These are phyloP conservation scores for Tricholoma flavovirens DNA, from an alignment of 768 basidiomycete species.

Conservation along the genomic window DNA sequence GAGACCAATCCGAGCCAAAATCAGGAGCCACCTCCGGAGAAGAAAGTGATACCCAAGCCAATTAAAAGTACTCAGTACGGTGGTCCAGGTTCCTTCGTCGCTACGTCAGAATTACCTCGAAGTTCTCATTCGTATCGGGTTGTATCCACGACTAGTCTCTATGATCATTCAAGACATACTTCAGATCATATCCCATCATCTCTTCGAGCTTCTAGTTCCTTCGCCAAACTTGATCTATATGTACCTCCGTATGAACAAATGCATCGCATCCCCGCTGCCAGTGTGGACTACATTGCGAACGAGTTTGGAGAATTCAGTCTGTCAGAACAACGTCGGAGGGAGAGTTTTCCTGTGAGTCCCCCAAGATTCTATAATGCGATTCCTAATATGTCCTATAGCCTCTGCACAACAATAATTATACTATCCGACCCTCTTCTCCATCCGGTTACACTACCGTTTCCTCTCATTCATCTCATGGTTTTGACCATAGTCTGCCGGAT, in stretches of 20 bases:
- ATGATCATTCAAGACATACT: conserved; percentile 33
- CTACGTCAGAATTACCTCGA: conserved; percentile 35
- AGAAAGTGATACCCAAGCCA: conserved; percentile 48
- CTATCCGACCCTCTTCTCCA: conserved; percentile 31
- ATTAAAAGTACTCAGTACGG: conserved; percentile 60
- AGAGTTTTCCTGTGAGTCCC: conserved; percentile 53
- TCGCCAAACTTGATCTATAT: conserved; percentile 63
- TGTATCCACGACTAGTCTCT: conserved; percentile 26
- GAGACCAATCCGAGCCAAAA: neutral
- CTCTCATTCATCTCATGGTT: conserved; percentile 29
- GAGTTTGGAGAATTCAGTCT: conserved; percentile 66
- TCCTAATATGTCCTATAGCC: conserved; percentile 18
- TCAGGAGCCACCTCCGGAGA: conserved; percentile 76
- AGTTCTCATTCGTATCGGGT: conserved; percentile 24
- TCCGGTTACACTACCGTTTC: conserved; percentile 27
- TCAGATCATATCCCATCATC: conserved; percentile 58
- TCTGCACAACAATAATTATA: conserved; percentile 28
- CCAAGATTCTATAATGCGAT: neutral
- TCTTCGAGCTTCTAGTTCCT: conserved; percentile 55
- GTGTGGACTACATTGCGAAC: conserved; percentile 51
- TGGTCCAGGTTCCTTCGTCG: conserved; percentile 72
- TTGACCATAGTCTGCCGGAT: conserved; percentile 34
- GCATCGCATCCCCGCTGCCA: conserved; percentile 32
- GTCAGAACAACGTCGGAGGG: conserved; percentile 42
- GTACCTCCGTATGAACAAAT: conserved; percentile 66